phyloP scores from a whole-genome alignment of 2,329 filamentous ascomycete species.

The Arthrobotrys megalospora region DNA sequence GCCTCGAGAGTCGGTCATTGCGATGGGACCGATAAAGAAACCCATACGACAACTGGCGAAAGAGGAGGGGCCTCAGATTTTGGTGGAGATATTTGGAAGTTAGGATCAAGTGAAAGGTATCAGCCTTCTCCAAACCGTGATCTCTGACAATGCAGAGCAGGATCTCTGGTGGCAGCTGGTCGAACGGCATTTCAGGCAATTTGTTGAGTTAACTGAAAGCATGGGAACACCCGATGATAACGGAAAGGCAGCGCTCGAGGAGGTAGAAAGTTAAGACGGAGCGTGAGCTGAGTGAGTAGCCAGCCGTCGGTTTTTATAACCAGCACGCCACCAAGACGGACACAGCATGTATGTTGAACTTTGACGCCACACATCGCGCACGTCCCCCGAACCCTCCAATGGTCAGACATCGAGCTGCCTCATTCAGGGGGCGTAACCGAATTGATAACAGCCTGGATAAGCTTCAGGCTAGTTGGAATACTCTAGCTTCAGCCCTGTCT shows the following conservation, averaged over 20 bases:
- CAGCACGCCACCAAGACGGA: not conserved
- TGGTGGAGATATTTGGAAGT: slow-evolving; percentile 35
- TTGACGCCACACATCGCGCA: slow-evolving; percentile 36
- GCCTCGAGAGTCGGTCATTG: slow-evolving; percentile 14
- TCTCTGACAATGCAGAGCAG: slow-evolving; percentile 45
- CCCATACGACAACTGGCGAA: slow-evolving; percentile 38
- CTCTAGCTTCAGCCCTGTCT: slow-evolving; percentile 20
- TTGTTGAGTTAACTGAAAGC: not conserved
- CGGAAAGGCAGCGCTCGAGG: not conserved
- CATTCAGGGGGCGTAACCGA: slow-evolving; percentile 23
- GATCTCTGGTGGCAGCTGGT: slow-evolving; percentile 47
- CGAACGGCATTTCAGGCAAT: slow-evolving; percentile 33
- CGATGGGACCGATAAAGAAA: slow-evolving; percentile 26
- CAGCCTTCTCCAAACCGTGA: slow-evolving; percentile 23
- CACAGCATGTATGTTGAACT: not conserved
- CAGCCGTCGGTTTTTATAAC: slow-evolving; percentile 20
- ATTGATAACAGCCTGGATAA: slow-evolving; percentile 21
- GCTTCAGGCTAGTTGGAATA: not conserved
- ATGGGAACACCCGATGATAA: not conserved
- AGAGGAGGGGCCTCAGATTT: slow-evolving; percentile 38
- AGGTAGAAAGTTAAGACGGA: not conserved
- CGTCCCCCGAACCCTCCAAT: slow-evolving; percentile 26
- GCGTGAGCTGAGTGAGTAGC: not conserved
- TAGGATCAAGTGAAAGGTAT: slow-evolving; percentile 44
- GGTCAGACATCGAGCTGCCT: slow-evolving; percentile 22